Base-by-base conservation (phyloP, 2,329 filamentous ascomycete species). In the Trichoderma sp. region DNA sequence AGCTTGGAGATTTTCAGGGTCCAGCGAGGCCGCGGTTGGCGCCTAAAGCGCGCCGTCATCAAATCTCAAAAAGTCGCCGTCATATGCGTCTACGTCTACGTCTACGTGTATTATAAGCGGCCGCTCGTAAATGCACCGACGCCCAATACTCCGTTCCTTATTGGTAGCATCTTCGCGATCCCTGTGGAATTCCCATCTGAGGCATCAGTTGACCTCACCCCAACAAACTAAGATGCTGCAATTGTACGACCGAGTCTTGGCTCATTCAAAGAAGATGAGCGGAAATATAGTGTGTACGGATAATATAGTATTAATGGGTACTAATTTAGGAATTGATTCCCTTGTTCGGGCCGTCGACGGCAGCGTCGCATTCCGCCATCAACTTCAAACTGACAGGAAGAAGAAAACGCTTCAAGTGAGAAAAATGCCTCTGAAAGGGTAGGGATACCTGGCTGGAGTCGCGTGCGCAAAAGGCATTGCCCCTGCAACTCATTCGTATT, bases 311-410 rank as follows among this genome's bases (percentile, higher is more conserved):
- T 21, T 46, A 32, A 26, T 21, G 16, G 34, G 10, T 32, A 49
- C 21, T 46, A 32, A 26, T 21, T 8, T 32, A 24, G 49, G 26
- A 7, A 34, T 10, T 39, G 24, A 30, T 26, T 58, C 37, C 52
- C 51, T 66, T 49, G 61, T 34, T 66, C 61, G 51, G 61, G 51
- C 61, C 61, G 52, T 66, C 32, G 46, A n/a, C 37, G 11, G 61
- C 37, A 66, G 52, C 26, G 61, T 58, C 37, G 16, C 61, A 58
- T 66, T 49, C 52, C 61, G 51, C 34, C 34, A 18, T 43, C 32
- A 43, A 55, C 46, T 34, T 46, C 61, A 65, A 64, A 21, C n/a
- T 43, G 39, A 8, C 32, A 34, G 32, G 39, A 43, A 43, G 16
- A 16, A 4, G 10, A 49, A 24, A 49, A 63, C 30, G 59, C 59